These are phyloP conservation scores for Tylopilus sp. DNA, from an alignment of 1,284 basidiomycete species.

Conservation along the genomic window DNA sequence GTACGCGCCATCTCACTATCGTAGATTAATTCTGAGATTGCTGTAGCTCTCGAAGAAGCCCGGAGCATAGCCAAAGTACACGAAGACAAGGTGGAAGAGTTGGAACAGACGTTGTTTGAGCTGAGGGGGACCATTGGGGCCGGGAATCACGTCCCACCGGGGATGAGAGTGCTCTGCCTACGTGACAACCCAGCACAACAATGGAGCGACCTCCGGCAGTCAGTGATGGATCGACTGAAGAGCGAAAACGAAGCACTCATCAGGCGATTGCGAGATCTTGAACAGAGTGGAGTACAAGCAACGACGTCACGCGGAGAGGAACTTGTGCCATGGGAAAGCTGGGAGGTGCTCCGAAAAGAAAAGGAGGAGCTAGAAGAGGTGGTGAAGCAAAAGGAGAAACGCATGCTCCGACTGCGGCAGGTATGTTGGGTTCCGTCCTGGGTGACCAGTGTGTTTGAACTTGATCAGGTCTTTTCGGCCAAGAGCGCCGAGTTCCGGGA, in stretches of 20 bases:
- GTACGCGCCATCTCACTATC: constrained; percentile 42
- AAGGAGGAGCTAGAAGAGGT: constrained; percentile 69
- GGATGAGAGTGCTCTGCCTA: constrained; percentile 76
- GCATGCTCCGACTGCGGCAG: constrained; percentile 78
- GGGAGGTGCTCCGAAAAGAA: constrained; percentile 72
- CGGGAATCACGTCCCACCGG: constrained; percentile 81
- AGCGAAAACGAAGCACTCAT: constrained; percentile 82
- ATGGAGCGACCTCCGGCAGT: constrained; percentile 77
- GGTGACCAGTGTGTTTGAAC: background rate
- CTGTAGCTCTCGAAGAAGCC: constrained; percentile 57
- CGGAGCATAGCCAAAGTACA: constrained; percentile 51
- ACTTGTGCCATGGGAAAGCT: constrained; percentile 76
- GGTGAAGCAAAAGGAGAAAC: constrained; percentile 81
- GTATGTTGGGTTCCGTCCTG: constrained; percentile 41
- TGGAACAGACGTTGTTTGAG: constrained; percentile 81
- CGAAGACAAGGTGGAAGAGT: constrained; percentile 64
- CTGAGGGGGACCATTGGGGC: constrained; percentile 79
- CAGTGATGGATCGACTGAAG: constrained; percentile 75
- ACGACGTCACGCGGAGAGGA: constrained; percentile 38
- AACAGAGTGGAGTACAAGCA: constrained; percentile 46
- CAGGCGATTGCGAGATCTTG: constrained; percentile 66
- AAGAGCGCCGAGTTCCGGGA: constrained; percentile 88
- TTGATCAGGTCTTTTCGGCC: constrained; percentile 68
- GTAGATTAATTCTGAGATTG: constrained; percentile 5
- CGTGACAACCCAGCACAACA: constrained; percentile 80